phyloP scores from a whole-genome alignment of 148 eudicot species.

The Rhododendron williamsianum region DNA sequence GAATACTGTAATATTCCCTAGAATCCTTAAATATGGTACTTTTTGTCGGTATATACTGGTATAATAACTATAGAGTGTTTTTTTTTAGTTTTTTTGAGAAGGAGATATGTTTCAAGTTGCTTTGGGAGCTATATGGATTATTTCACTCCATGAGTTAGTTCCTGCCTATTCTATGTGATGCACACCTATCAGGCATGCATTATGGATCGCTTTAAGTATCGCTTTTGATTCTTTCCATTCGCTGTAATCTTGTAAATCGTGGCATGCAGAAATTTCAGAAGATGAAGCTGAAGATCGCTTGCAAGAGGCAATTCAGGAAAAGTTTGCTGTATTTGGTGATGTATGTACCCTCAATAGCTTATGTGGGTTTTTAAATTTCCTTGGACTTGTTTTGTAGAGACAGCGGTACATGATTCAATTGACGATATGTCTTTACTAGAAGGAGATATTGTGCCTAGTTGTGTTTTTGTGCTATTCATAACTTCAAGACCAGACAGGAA shows the following conservation, averaged over 20 bases:
- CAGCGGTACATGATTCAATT: neutral
- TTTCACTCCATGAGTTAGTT: neutral
- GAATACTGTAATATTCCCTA: neutral
- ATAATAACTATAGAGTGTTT: neutral
- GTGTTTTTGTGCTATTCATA: slow-evolving; percentile 1
- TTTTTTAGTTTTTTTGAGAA: neutral
- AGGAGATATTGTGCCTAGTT: slow-evolving; percentile 11
- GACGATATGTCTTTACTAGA: neutral
- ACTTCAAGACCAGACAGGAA: neutral
- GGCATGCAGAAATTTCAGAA: slow-evolving; percentile 80
- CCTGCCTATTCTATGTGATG: neutral
- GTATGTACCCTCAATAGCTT: slow-evolving; percentile 36
- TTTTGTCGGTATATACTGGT: neutral
- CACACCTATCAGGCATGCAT: neutral
- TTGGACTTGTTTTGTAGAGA: neutral
- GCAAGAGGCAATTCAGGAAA: slow-evolving; percentile 96
- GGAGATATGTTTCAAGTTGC: neutral
- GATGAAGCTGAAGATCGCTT: slow-evolving; percentile 90
- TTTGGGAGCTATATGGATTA: neutral
- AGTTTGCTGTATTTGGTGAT: slow-evolving; percentile 82
- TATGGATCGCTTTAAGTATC: neutral
- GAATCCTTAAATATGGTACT: neutral
- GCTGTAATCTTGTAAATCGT: slow-evolving; percentile 5
- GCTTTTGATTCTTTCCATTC: neutral
- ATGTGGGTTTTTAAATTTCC: neutral